Percentiles rank a stretch among this genome's conserved stretches.
Conservation (phyloP, 2,329 filamentous ascomycete genomes). For the Penicillium sp. region DNA sequence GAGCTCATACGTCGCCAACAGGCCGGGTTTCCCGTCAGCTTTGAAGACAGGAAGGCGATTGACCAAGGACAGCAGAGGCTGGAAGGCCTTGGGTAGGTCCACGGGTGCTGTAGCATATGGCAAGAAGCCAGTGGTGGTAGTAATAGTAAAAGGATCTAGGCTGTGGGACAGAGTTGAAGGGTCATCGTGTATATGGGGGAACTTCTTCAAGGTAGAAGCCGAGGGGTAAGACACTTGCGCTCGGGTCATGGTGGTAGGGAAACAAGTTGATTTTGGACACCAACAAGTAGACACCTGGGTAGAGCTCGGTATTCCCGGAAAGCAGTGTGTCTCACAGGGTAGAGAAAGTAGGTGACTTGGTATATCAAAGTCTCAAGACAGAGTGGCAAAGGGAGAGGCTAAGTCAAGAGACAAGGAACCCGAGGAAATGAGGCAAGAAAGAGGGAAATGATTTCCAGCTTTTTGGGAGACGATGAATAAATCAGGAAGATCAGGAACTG, state of each 20-base stretch:
- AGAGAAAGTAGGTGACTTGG: constrained; percentile 3
- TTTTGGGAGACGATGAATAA: constrained; percentile 14
- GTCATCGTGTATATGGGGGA: constrained; percentile 43
- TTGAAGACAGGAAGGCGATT: constrained; percentile 74
- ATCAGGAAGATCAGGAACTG: constrained; percentile 15
- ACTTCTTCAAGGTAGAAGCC: constrained; percentile 34
- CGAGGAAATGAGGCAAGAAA: constrained; percentile 17
- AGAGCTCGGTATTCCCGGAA: too few species aligned
- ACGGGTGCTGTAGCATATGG: constrained; percentile 37
- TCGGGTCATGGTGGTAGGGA: constrained; percentile 37
- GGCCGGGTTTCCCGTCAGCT: constrained; percentile 64
- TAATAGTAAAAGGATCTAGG: constrained; percentile 46
- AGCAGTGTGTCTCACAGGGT: background rate
- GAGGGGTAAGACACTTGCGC: constrained; percentile 29
- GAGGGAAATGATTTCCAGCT: constrained; percentile 1
- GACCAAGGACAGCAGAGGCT: constrained; percentile 64
- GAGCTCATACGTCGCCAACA: constrained; percentile 67
- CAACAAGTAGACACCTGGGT: background rate
- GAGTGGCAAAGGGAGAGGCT: constrained; percentile 9
- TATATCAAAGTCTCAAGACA: constrained; percentile 4
- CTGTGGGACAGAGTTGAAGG: constrained; percentile 37
- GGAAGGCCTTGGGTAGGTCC: constrained; percentile 66
- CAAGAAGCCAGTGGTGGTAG: constrained; percentile 43
- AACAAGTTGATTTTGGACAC: background rate
- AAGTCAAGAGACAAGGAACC: constrained; percentile 15